Evolutionary conservation across 495 filamentous ascomycete genomes (phyloP).

Genomic region (Penicillium lividum): DNA sequence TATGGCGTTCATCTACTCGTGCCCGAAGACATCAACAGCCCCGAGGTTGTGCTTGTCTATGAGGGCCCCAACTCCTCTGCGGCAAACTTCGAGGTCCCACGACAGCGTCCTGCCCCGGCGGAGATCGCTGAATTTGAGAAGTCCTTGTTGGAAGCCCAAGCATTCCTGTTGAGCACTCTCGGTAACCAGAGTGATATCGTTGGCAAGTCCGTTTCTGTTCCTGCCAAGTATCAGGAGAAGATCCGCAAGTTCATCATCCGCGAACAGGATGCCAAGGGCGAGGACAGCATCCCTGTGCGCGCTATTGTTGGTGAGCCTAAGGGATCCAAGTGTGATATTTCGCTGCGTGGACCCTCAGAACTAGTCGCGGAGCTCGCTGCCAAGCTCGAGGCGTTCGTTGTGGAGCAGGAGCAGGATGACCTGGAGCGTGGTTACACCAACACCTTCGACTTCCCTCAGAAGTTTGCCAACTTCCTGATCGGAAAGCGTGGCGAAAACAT

Average conservation of each 20-base stretch:
- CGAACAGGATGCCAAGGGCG: slow-evolving; percentile 67
- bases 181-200: slow-evolving; percentile 70
- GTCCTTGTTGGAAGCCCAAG: slow-evolving; percentile 68
- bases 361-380: slow-evolving; percentile 67
- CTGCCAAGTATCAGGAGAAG: slow-evolving; percentile 80
- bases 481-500: slow-evolving; percentile 91
- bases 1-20: slow-evolving; percentile 79
- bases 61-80: slow-evolving; percentile 63
- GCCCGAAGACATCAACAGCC: slow-evolving; percentile 62
- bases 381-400: slow-evolving; percentile 74
- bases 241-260: slow-evolving; percentile 72
- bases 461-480: slow-evolving; percentile 90
- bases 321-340: slow-evolving; percentile 54
- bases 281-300: slow-evolving; percentile 71
- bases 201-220: slow-evolving; percentile 64
- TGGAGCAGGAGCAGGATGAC: slow-evolving; percentile 82
- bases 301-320: slow-evolving; percentile 53
- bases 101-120: slow-evolving; percentile 56
- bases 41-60: slow-evolving; percentile 79
- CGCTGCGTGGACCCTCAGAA: slow-evolving; percentile 72
- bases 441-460: slow-evolving; percentile 89
- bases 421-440: slow-evolving; percentile 82
- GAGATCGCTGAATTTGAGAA: slow-evolving; percentile 68
- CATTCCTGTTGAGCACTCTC: slow-evolving; percentile 68
- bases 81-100: slow-evolving; percentile 66